Evolutionary conservation across 2,329 filamentous ascomycete species (phyloP).

Genomic region (Chaetomium sp.): DNA sequence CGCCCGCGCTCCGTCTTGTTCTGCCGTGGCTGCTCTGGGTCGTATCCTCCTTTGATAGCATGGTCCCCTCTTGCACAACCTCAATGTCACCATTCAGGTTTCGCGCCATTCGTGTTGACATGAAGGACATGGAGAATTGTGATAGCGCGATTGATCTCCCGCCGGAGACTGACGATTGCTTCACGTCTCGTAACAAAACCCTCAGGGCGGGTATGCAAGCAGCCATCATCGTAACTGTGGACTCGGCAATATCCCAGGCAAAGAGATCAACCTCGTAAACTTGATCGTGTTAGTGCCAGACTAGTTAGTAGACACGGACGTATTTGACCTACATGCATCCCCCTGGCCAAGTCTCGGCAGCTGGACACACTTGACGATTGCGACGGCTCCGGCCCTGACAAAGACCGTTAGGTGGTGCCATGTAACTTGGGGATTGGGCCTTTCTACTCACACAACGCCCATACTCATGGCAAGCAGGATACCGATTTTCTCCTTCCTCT

Average conservation of each 20-base stretch:
- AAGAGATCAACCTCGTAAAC: conserved; percentile 1
- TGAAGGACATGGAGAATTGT: neutral
- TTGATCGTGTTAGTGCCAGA: neutral
- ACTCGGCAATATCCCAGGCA: conserved; percentile 11
- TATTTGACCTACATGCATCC: neutral
- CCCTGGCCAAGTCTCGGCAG: neutral
- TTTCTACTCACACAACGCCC: conserved; percentile 3
- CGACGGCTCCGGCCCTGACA: conserved; percentile 4
- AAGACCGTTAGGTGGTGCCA: neutral
- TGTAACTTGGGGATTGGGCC: neutral
- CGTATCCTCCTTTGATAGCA: neutral
- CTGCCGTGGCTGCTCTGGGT: neutral
- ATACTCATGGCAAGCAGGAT: conserved; percentile 13
- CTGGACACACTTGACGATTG: conserved; percentile 8
- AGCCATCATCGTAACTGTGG: conserved; percentile 9
- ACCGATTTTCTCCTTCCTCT: conserved; percentile 5
- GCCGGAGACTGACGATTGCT: neutral
- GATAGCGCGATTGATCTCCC: neutral
- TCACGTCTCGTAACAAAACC: conserved; percentile 4
- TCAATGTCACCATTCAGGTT: neutral
- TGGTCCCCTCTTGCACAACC: neutral
- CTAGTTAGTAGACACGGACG: neutral
- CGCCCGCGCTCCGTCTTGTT: neutral
- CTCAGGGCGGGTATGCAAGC: conserved; percentile 12
- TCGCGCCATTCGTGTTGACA: neutral